These are phyloP conservation scores for Petunia secreta DNA, from an alignment of 257 asterid genomes.

Conservation along the genomic window DNA sequence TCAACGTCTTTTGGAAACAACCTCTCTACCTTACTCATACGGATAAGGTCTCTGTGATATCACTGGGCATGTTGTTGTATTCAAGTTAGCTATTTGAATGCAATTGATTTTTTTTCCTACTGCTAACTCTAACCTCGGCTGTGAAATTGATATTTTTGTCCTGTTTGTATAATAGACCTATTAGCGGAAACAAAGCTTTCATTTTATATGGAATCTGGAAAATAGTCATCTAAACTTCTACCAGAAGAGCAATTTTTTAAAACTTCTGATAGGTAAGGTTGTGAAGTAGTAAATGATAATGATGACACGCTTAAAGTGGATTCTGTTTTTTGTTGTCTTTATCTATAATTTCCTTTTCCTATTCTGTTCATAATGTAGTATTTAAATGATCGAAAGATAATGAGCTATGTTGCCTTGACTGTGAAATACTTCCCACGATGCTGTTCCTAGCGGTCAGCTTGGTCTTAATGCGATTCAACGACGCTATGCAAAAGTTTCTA, in stretches of 20 bases:
- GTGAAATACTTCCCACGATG: slow-evolving; percentile 60
- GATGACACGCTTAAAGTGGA: background rate
- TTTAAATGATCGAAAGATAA: slow-evolving; percentile 5
- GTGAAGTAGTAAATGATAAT: background rate
- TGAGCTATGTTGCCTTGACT: slow-evolving; percentile 60
- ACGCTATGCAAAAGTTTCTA: slow-evolving; percentile 84
- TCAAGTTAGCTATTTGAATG: background rate
- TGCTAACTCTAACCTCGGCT: background rate
- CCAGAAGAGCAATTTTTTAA: background rate
- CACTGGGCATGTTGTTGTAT: background rate
- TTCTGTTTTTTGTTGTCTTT: background rate
- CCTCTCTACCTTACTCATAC: too few relatives aligned
- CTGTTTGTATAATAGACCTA: too few relatives aligned
- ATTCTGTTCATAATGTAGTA: background rate
- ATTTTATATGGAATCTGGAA: too few relatives aligned
- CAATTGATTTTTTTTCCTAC: background rate
- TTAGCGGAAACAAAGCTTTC: too few relatives aligned
- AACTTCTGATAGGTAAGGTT: background rate
- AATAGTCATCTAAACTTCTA: background rate
- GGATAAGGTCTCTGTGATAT: background rate
- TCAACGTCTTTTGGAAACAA: too few relatives aligned
- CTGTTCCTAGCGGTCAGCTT: slow-evolving; percentile 61
- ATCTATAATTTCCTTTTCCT: background rate
- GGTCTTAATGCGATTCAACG: slow-evolving; percentile 91
- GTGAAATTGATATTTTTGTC: background rate